phyloP scores from a whole-genome alignment of 345 rosid species.

The Dovyalis caffra region DNA sequence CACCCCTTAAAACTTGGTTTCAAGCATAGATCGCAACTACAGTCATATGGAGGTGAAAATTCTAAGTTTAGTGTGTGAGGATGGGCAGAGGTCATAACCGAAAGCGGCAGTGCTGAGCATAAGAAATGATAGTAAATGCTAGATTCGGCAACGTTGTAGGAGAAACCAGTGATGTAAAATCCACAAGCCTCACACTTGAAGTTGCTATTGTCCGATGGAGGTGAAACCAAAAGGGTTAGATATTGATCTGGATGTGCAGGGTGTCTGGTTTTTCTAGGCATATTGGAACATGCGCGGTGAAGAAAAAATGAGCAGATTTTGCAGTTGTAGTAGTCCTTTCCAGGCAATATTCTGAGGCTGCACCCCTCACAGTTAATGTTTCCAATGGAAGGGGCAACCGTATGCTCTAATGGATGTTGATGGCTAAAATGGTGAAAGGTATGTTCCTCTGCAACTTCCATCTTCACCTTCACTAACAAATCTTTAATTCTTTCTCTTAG shows the following conservation, averaged over 20 bases:
- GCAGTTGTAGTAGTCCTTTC: conserved; percentile 39
- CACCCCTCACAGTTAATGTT: conserved; percentile 17
- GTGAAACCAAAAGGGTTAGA: conserved; percentile 28
- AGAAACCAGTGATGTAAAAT: conserved; percentile 36
- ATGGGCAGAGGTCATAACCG: conserved; percentile 32
- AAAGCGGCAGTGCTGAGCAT: conserved; percentile 46
- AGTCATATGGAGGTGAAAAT: conserved; percentile 43
- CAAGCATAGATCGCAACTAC: conserved; percentile 46
- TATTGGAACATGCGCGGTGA: conserved; percentile 38
- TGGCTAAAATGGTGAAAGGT: conserved; percentile 44
- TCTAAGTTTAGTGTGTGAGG: conserved; percentile 49
- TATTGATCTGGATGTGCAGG: conserved; percentile 40
- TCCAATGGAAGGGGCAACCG: background rate
- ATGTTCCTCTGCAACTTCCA: conserved; percentile 4
- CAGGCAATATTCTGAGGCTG: conserved; percentile 15
- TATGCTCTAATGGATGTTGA: conserved; percentile 33
- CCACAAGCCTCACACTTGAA: conserved; percentile 45
- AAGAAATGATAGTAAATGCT: conserved; percentile 33
- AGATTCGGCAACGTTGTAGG: conserved; percentile 36
- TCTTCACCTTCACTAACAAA: too few species aligned
- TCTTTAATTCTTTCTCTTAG: too few species aligned
- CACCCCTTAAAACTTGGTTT: conserved; percentile 36
- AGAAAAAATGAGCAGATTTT: conserved; percentile 43
- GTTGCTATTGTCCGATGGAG: conserved; percentile 4
- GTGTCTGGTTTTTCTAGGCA: conserved; percentile 41